A percentile compares a stretch with the other conserved stretches of the same genome.
phyloP scores from a whole-genome alignment of 495 filamentous ascomycete genomes.

The Amphirosellinia nigrospora region DNA sequence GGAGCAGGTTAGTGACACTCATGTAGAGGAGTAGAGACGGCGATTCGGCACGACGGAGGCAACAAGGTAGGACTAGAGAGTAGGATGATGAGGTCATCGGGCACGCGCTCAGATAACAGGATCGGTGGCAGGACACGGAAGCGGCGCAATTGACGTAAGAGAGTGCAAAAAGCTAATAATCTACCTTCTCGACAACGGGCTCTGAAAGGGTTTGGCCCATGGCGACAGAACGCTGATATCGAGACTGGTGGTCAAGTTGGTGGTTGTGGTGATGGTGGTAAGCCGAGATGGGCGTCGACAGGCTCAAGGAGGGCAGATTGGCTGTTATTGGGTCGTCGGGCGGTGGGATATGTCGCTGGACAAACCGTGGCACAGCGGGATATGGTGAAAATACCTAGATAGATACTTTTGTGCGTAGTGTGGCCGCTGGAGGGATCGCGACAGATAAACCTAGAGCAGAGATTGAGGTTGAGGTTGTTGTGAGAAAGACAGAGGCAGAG shows the following conservation, averaged over 20 bases:
- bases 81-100: constrained; percentile 33
- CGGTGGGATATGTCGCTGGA: background rate
- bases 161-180: constrained; percentile 33
- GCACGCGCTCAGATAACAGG: constrained; percentile 32
- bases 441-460: constrained; percentile 5
- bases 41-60: constrained; percentile 27
- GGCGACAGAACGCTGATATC: constrained; percentile 31
- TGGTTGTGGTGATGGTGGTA: background rate
- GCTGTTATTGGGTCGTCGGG: constrained; percentile 5
- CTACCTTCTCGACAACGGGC: constrained; percentile 97
- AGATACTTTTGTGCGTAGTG: background rate
- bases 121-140: constrained; percentile 17
- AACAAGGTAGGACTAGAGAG: constrained; percentile 24
- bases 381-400: background rate
- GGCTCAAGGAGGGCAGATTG: constrained; percentile 21
- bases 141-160: constrained; percentile 30
- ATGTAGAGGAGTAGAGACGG: background rate
- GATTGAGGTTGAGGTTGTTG: constrained; percentile 1
- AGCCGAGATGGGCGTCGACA: constrained; percentile 22
- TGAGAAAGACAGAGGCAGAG: constrained; percentile 10
- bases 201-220: constrained; percentile 99
- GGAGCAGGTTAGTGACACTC: constrained; percentile 11
- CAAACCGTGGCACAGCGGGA: constrained; percentile 4
- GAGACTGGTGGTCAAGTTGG: background rate
- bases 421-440: constrained; percentile 7